A percentile compares a stretch with the other conserved stretches of the same genome.
Conservation (phyloP, 176 grass and related monocot species). For the Pontederia crassipes region DNA sequence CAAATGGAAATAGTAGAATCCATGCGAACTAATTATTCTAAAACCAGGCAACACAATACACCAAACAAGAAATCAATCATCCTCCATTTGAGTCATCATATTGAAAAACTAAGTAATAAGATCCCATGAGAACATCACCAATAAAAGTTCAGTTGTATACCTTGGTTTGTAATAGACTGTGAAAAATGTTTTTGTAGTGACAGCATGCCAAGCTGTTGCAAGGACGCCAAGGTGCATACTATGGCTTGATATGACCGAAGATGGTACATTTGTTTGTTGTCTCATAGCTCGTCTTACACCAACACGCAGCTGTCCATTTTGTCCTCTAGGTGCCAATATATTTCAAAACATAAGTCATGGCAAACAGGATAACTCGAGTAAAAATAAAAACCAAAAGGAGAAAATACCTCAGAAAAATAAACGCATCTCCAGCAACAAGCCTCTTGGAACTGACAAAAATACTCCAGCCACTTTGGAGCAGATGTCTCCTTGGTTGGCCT, state of each 20-base stretch:
- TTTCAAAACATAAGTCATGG: conserved; percentile 12
- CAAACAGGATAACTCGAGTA: background rate
- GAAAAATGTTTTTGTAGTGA: conserved; percentile 62
- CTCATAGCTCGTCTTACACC: conserved; percentile 61
- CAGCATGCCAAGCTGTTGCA: conserved; percentile 81
- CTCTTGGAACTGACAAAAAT: conserved; percentile 86
- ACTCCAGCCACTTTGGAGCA: conserved; percentile 91
- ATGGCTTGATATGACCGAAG: conserved; percentile 94
- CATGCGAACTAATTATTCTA: background rate
- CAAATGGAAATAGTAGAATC: too few relatives aligned
- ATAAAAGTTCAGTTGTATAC: conserved; percentile 19
- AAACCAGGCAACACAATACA: too few relatives aligned
- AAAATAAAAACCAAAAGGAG: background rate
- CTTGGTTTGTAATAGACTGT: conserved; percentile 91
- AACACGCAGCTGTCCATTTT: conserved; percentile 65
- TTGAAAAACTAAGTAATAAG: too few relatives aligned
- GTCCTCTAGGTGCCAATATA: conserved; percentile 32
- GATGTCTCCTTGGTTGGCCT: conserved; percentile 87
- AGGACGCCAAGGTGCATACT: conserved; percentile 96
- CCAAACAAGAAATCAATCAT: too few relatives aligned
- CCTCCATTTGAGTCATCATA: too few relatives aligned
- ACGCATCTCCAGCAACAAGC: conserved; percentile 83
- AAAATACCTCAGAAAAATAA: conserved; percentile 75
- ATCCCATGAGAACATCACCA: too few relatives aligned
- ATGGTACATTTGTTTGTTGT: conserved; percentile 62